Percentiles rank a stretch among this genome's conserved stretches.
These are phyloP conservation scores for Candida buenavistaensis DNA, from an alignment of 1,139 yeast species.

Conservation along the genomic window DNA sequence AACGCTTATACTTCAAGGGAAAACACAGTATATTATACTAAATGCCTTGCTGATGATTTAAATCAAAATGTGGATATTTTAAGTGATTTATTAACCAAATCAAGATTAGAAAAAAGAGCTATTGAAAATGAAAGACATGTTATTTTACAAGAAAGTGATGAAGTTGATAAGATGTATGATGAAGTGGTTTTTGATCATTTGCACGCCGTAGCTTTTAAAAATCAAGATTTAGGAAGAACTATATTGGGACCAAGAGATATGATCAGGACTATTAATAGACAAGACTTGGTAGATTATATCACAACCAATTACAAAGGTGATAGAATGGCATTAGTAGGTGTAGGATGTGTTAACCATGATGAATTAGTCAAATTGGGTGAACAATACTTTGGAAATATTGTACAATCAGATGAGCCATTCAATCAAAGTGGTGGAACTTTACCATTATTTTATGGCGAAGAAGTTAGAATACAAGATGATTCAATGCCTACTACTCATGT, in stretches of 20 bases:
- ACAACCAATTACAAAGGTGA: conserved; percentile 90
- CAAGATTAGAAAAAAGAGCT: conserved; percentile 78
- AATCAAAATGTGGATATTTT: conserved; percentile 85
- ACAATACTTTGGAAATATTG: conserved; percentile 73
- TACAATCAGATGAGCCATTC: conserved; percentile 60
- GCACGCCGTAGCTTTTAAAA: conserved; percentile 87
- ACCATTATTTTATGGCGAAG: conserved; percentile 85
- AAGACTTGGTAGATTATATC: conserved; percentile 78
- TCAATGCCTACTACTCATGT: conserved; percentile 87
- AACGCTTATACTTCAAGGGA: conserved; percentile 98
- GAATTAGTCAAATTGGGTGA: conserved; percentile 76
- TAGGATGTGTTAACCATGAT: conserved; percentile 90
- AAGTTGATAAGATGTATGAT: conserved; percentile 96
- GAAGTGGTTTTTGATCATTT: conserved; percentile 97
- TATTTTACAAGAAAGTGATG: conserved; percentile 93
- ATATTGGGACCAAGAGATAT: conserved; percentile 92
- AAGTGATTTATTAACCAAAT: conserved; percentile 84
- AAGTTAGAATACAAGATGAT: conserved; percentile 78
- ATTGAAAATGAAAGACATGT: conserved; percentile 96
- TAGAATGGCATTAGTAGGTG: conserved; percentile 95
- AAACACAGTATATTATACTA: conserved; percentile 95
- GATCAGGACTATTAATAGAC: conserved; percentile 74
- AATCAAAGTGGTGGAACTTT: conserved; percentile 78
- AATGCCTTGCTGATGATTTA: conserved; percentile 76
- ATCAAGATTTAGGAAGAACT: conserved; percentile 96